A percentile compares a stretch with the other conserved stretches of the same genome.
Evolutionary conservation across 768 basidiomycete genomes (phyloP).

Genomic region (Gymnopilus junonius): DNA sequence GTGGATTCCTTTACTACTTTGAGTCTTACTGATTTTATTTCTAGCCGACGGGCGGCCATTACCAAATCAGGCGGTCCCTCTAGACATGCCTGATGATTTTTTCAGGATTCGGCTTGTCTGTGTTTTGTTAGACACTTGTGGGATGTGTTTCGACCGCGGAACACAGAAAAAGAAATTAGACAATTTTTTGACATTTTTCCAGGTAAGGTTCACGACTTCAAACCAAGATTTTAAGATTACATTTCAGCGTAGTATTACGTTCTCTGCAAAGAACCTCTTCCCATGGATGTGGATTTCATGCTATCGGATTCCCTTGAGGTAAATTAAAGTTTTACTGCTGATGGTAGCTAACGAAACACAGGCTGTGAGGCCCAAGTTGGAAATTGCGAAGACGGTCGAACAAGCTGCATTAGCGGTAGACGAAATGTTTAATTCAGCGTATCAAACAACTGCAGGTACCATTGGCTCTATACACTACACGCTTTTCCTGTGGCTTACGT

Average conservation of each 20-base stretch:
- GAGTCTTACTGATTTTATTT: slow-evolving; percentile 17
- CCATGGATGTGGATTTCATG: slow-evolving; percentile 99
- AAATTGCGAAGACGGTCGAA: slow-evolving; percentile 72
- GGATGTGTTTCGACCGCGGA: slow-evolving; percentile 97
- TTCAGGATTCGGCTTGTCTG: slow-evolving; percentile 94
- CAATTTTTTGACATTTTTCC: slow-evolving; percentile 91
- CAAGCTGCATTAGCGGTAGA: slow-evolving; percentile 91
- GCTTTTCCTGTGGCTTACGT: not conserved
- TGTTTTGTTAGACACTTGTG: slow-evolving; percentile 91
- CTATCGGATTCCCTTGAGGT: slow-evolving; percentile 93
- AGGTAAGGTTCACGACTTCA: slow-evolving; percentile 52
- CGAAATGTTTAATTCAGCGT: slow-evolving; percentile 77
- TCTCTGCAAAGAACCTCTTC: slow-evolving; percentile 85
- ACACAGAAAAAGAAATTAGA: slow-evolving; percentile 93
- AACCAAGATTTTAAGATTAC: not conserved
- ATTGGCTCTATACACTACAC: not conserved
- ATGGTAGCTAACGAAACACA: slow-evolving; percentile 30
- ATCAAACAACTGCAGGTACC: slow-evolving; percentile 58
- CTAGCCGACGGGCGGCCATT: slow-evolving; percentile 89
- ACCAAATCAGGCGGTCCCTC: slow-evolving; percentile 70
- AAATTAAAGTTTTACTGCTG: slow-evolving; percentile 11
- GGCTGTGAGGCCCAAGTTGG: slow-evolving; percentile 87
- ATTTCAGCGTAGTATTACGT: slow-evolving; percentile 69
- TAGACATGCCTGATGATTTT: slow-evolving; percentile 96
- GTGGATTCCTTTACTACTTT: not conserved